Conservation (phyloP, 2,329 filamentous ascomycete species). For the Seiridium unicorne region DNA sequence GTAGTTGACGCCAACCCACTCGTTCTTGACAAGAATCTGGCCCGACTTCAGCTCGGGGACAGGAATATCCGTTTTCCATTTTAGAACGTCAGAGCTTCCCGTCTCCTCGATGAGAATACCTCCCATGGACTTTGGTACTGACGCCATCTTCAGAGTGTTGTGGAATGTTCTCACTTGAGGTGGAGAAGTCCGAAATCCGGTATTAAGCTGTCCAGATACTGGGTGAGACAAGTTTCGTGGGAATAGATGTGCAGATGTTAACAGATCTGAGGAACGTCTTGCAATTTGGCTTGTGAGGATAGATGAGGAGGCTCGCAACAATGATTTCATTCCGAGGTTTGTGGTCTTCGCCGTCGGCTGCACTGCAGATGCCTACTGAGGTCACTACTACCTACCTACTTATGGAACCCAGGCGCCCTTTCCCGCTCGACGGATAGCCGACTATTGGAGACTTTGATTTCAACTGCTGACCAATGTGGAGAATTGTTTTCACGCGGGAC, state of each 20-base stretch:
- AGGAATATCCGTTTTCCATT: conserved; percentile 68
- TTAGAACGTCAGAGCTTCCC: conserved; percentile 69
- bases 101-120: conserved; percentile 71
- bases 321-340: conserved; percentile 1
- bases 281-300: not conserved
- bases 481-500: not conserved
- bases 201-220: not conserved
- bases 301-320: not conserved
- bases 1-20: conserved; percentile 79
- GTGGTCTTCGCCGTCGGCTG: not conserved
- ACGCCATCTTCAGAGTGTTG: conserved; percentile 20
- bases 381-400: not conserved
- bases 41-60: conserved; percentile 68
- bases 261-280: not conserved
- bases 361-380: not conserved
- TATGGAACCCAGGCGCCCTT: not conserved
- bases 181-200: not conserved
- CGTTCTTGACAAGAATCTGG: conserved; percentile 78
- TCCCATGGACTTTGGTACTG: conserved; percentile 67
- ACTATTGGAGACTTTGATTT: not conserved
- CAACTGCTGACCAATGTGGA: not conserved
- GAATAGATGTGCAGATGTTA: not conserved
- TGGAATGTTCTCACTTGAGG: not conserved
- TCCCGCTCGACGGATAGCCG: not conserved
- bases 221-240: not conserved